Evolutionary conservation across 108 stramenopile species (phyloP), one percentile per base, ranked within the genome.

Genomic region (Cyclotella kingstonii): DNA sequence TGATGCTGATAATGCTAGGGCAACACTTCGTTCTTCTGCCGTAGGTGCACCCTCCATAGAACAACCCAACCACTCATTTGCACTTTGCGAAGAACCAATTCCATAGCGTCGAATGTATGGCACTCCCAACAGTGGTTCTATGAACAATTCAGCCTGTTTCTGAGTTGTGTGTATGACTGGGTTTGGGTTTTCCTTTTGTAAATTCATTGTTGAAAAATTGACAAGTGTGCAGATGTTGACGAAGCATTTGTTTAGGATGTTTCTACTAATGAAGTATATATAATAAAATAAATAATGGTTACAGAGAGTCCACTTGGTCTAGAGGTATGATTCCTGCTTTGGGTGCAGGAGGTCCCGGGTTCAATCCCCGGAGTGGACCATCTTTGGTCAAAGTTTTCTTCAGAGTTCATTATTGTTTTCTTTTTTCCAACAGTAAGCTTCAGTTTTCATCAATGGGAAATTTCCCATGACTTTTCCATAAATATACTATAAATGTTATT

Each of bases 311-410:
- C 65, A 34, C 25, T 78, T 91, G 90, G 90, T 91, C 90, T 91
- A 91, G 90, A 74, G 90, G 90, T 74, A 91, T 91, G 90, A 91
- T 91, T 84, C 86, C 85, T 84, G 85, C 90, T 91, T 91, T 71
- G 90, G 90, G 90, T 91, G 90, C 85, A 84, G 85, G 86, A 84
- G 90, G 90, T 91, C 86, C 73, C 86, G 83, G 79, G 86, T 87
- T 87, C 85, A 54, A 66, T 34, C 53, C 64, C 64, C 64, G 64
- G 64, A 54, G 12, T 28, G 63, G 51, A 51, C 63, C 63, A 9
- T 5, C 44, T 45, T 17, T 15, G n/a, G 15, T 10, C 5, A 5
- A 45, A 45, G 15, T 17, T 15, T 15, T 9, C 17, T 45, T 10
- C 44, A 45, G n/a, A n/a, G n/a, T n/a, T n/a, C n/a, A n/a, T n/a